Percentiles rank a stretch among this genome's conserved stretches.
Conservation (phyloP, 1,284 basidiomycete genomes). For the Dichomitus squalens region DNA sequence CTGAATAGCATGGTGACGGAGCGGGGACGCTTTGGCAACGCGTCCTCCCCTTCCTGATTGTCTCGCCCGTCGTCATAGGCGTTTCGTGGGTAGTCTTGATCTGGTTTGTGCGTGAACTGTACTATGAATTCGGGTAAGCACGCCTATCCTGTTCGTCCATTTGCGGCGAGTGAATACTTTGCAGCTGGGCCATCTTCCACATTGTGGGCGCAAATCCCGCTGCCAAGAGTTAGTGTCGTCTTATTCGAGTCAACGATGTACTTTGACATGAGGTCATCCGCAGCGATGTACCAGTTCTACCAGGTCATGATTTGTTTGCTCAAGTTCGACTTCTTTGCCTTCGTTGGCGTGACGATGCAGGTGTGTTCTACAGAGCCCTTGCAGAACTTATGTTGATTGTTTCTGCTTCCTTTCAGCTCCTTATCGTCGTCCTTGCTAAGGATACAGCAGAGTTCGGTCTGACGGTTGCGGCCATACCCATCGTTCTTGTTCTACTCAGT, state of each 20-base stretch:
- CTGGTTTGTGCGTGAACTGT: slow-evolving; percentile 43
- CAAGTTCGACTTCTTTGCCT: slow-evolving; percentile 88
- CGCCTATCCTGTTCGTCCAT: not conserved
- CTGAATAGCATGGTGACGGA: slow-evolving; percentile 36
- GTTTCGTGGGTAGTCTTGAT: slow-evolving; percentile 39
- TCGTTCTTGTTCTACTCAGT: slow-evolving; percentile 72
- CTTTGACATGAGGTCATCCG: not conserved
- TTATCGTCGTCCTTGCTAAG: slow-evolving; percentile 57
- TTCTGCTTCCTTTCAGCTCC: slow-evolving; percentile 18
- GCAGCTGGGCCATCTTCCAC: slow-evolving; percentile 84
- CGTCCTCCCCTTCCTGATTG: slow-evolving; percentile 46
- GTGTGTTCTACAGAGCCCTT: slow-evolving; percentile 36
- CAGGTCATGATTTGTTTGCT: slow-evolving; percentile 84
- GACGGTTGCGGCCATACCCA: slow-evolving; percentile 79
- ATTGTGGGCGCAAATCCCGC: slow-evolving; percentile 80
- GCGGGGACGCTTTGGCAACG: slow-evolving; percentile 43
- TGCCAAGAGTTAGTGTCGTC: slow-evolving; percentile 65
- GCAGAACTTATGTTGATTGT: not conserved
- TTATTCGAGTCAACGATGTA: not conserved
- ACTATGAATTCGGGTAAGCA: slow-evolving; percentile 48
- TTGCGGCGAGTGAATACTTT: not conserved
- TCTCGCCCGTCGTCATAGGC: slow-evolving; percentile 42
- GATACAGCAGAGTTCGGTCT: slow-evolving; percentile 76
- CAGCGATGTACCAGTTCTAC: slow-evolving; percentile 84
- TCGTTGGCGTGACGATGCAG: slow-evolving; percentile 86